These are phyloP conservation scores for Acer campestre DNA, from an alignment of 345 rosid genomes.

Conservation along the genomic window DNA sequence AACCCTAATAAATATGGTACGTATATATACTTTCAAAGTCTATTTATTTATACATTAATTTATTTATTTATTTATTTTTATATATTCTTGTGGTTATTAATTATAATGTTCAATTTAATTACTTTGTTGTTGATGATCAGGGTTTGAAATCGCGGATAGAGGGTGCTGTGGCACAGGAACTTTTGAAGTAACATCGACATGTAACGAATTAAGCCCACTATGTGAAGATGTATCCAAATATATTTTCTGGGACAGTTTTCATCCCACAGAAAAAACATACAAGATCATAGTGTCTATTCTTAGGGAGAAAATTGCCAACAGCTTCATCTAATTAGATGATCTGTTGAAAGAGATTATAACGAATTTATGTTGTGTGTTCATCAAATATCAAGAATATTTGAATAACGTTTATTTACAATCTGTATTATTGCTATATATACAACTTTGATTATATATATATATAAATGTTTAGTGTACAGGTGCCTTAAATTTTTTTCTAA, in stretches of 20 bases:
- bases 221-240: slow-evolving; percentile 14
- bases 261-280: slow-evolving; percentile 45
- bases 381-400: too few species aligned
- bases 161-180: slow-evolving; percentile 35
- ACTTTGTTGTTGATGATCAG: slow-evolving; percentile 5
- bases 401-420: too few species aligned
- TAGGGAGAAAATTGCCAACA: neutral
- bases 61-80: too few species aligned
- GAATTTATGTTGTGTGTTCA: too few species aligned
- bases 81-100: neutral
- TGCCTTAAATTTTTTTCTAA: too few species aligned
- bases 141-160: slow-evolving; percentile 2
- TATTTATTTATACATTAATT: too few species aligned
- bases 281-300: slow-evolving; percentile 16
- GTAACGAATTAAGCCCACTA: neutral
- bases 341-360: too few species aligned
- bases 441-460: too few species aligned
- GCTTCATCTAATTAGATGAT: neutral
- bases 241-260: slow-evolving; percentile 35
- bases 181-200: slow-evolving; percentile 13
- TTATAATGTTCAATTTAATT: neutral
- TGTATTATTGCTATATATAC: too few species aligned
- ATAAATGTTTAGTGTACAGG: too few species aligned
- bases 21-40: neutral
- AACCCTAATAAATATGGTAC: neutral